Evolutionary conservation across 163 green algal species (phyloP).

Genomic region (Chlamydomonas reinhardtii): DNA sequence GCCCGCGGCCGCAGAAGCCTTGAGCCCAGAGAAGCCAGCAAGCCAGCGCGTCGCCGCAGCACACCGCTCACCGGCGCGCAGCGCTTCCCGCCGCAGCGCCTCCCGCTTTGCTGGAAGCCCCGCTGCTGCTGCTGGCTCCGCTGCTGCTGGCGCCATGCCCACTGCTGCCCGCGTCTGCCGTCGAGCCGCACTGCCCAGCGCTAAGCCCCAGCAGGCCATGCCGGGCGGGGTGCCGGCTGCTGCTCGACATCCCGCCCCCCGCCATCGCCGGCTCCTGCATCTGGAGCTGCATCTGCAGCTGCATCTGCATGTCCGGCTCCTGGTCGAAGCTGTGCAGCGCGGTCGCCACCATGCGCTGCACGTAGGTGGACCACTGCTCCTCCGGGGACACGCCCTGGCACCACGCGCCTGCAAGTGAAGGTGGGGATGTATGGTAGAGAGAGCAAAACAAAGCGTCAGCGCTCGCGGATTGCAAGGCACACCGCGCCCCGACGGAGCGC

Average conservation of each 20-base stretch:
- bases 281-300: background rate
- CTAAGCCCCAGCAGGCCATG: background rate
- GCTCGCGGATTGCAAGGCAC: too few species aligned
- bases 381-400: conserved; percentile 12
- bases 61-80: background rate
- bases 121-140: too few species aligned
- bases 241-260: conserved; percentile 1
- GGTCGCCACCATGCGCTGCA: conserved; percentile 22
- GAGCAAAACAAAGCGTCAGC: too few species aligned
- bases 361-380: background rate
- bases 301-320: background rate
- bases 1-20: too few species aligned
- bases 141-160: background rate
- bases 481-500: too few species aligned
- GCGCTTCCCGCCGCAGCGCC: too few species aligned
- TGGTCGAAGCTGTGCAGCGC: conserved; percentile 16
- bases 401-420: conserved; percentile 14
- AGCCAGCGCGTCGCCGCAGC: too few species aligned
- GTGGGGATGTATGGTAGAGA: too few species aligned
- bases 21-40: too few species aligned
- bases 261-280: conserved; percentile 20
- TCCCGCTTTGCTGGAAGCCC: background rate
- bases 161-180: background rate
- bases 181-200: background rate
- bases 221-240: background rate